These are phyloP conservation scores for Nakazawaea siamensis DNA, from an alignment of 805 yeast species.

Conservation along the genomic window DNA sequence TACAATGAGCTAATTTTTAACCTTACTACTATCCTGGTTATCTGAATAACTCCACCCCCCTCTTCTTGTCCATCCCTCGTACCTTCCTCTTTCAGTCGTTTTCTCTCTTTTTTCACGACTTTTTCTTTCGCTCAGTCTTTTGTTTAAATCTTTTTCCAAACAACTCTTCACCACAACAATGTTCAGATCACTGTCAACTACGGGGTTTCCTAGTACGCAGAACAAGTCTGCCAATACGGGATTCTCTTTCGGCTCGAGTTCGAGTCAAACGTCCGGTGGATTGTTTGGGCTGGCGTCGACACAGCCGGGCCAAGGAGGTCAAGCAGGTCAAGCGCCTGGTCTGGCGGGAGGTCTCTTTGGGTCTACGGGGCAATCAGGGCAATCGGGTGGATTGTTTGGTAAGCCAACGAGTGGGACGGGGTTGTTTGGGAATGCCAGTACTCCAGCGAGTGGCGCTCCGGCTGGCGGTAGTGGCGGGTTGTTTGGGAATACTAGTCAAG, in stretches of 20 bases:
- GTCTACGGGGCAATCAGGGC: constrained; percentile 4
- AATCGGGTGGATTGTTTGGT: constrained; percentile 25
- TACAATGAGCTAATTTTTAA: too few species aligned
- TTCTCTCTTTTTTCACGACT: too few species aligned
- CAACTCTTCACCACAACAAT: too few species aligned
- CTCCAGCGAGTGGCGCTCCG: constrained; percentile 12
- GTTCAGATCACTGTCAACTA: background rate
- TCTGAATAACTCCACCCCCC: too few species aligned
- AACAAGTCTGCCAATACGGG: background rate
- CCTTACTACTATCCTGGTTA: too few species aligned
- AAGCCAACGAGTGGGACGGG: constrained; percentile 17
- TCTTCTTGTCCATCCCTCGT: too few species aligned
- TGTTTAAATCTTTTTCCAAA: too few species aligned
- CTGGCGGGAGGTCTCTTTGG: constrained; percentile 16
- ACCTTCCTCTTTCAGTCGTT: too few species aligned
- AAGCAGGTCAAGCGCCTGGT: constrained; percentile 13
- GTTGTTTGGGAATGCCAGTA: constrained; percentile 15
- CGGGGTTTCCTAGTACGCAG: background rate
- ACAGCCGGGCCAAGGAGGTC: too few species aligned
- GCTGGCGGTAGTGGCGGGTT: constrained; percentile 20
- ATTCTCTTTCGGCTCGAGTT: background rate
- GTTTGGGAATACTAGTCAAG: constrained; percentile 17
- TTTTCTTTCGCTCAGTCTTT: too few species aligned
- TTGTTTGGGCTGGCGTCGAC: too few species aligned
- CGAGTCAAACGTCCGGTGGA: constrained; percentile 7